A percentile compares a stretch with the other conserved stretches of the same genome.
These are phyloP conservation scores for Clavaria fumosa DNA, from an alignment of 768 basidiomycete species.

Conservation along the genomic window DNA sequence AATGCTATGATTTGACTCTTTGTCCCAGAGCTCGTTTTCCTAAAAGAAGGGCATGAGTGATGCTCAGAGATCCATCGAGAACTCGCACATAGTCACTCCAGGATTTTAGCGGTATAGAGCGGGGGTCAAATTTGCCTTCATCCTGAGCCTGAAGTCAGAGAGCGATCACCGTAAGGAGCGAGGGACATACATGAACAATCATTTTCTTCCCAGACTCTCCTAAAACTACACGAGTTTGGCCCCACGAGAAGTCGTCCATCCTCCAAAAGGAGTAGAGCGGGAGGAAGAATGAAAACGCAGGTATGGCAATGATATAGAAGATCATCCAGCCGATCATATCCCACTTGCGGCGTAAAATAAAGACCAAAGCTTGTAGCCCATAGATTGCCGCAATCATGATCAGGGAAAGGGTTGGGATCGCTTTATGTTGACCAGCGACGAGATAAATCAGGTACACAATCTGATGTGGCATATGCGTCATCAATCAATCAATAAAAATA, in stretches of 20 bases:
- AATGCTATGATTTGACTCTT: constrained; percentile 90
- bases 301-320: constrained; percentile 92
- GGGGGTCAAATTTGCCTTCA: constrained; percentile 94
- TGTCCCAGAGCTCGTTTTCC: constrained; percentile 97
- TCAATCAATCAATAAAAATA: constrained; percentile 1
- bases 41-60: constrained; percentile 16
- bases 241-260: constrained; percentile 98
- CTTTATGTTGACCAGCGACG: constrained; percentile 46
- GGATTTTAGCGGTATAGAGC: constrained; percentile 84
- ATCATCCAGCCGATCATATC: constrained; percentile 98
- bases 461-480: constrained; percentile 25
- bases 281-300: constrained; percentile 83
- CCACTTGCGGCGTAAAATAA: constrained; percentile 87
- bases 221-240: constrained; percentile 80
- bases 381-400: constrained; percentile 92
- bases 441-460: constrained; percentile 81
- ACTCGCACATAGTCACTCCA: constrained; percentile 85
- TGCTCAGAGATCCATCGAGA: too few relatives aligned
- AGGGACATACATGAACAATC: constrained; percentile 67
- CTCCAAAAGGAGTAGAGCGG: constrained; percentile 94
- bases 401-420: constrained; percentile 68
- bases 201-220: constrained; percentile 94
- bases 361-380: constrained; percentile 85
- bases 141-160: constrained; percentile 35
- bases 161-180: not conserved